phyloP scores from a whole-genome alignment of 179 eudicot genomes.

The Beta macrorhiza region DNA sequence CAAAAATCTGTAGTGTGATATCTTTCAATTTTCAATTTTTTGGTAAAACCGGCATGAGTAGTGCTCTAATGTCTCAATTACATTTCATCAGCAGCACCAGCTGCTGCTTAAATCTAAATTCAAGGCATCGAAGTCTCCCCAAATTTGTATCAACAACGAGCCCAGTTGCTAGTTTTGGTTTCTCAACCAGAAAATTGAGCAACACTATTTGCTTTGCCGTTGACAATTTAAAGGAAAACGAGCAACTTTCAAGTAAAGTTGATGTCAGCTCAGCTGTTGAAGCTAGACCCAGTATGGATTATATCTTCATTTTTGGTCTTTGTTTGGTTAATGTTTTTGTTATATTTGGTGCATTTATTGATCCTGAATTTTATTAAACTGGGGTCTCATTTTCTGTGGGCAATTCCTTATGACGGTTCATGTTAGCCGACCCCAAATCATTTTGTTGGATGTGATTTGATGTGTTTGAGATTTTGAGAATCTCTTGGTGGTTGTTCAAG shows the following conservation, averaged over 20 bases:
- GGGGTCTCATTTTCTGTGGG: too few relatives aligned
- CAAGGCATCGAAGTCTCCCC: conserved; percentile 33
- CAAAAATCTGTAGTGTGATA: too few relatives aligned
- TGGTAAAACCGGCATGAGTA: conserved; percentile 20
- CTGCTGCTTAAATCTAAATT: conserved; percentile 41
- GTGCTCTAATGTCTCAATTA: conserved; percentile 46
- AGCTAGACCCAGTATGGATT: conserved; percentile 47
- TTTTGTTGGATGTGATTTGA: background rate
- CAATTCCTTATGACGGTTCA: too few relatives aligned
- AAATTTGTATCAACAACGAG: background rate
- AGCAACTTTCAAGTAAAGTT: conserved; percentile 28
- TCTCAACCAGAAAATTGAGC: conserved; percentile 31
- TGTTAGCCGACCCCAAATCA: too few relatives aligned
- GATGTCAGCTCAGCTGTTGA: conserved; percentile 30
- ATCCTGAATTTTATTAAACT: too few relatives aligned
- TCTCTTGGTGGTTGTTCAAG: background rate
- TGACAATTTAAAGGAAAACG: conserved; percentile 43
- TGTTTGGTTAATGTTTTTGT: background rate
- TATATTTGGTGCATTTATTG: too few relatives aligned
- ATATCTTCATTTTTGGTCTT: background rate
- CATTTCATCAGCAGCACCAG: conserved; percentile 35
- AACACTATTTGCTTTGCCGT: conserved; percentile 50
- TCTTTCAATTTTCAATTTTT: too few relatives aligned
- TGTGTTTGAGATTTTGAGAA: background rate
- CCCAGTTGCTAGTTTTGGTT: conserved; percentile 16